Evolutionary conservation across 2,329 filamentous ascomycete genomes (phyloP).

Genomic region (Diplocarpon rosae): DNA sequence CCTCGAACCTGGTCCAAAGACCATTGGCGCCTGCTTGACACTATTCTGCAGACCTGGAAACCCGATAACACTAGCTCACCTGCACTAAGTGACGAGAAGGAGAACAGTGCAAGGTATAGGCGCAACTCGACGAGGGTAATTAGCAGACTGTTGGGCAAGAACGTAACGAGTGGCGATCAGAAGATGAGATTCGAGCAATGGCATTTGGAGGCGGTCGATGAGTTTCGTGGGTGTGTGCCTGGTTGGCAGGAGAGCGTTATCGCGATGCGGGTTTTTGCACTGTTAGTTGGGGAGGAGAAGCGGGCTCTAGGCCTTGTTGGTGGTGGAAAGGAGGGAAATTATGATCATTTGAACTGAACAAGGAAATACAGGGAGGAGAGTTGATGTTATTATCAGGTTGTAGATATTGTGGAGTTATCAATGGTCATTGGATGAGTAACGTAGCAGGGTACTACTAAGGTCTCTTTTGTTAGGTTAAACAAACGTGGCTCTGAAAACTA

Average conservation of each 20-base stretch:
- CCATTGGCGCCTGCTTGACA: constrained; percentile 26
- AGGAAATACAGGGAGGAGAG: not conserved
- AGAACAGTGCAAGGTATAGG: constrained; percentile 8
- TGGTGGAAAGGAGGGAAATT: constrained; percentile 1
- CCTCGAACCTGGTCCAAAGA: constrained; percentile 22
- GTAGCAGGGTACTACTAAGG: not conserved
- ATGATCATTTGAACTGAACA: constrained; percentile 1
- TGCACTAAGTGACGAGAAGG: not conserved
- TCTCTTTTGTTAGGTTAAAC: not conserved
- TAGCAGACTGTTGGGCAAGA: constrained; percentile 23
- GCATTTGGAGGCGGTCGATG: constrained; percentile 28
- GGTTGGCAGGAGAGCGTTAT: constrained; percentile 27
- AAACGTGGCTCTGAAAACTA: not conserved
- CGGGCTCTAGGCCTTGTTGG: constrained; percentile 9
- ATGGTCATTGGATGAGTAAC: not conserved
- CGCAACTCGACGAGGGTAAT: constrained; percentile 25
- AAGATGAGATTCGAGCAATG: constrained; percentile 25
- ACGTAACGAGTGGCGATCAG: constrained; percentile 14
- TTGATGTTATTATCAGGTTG: not conserved
- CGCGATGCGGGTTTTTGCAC: constrained; percentile 24
- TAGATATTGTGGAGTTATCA: not conserved
- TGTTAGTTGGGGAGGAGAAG: constrained; percentile 21
- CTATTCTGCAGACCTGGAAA: constrained; percentile 22
- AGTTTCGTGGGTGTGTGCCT: constrained; percentile 23
- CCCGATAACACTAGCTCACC: constrained; percentile 12